Evolutionary conservation across 2,329 filamentous ascomycete genomes (phyloP).

Genomic region (Penicillium sp.): DNA sequence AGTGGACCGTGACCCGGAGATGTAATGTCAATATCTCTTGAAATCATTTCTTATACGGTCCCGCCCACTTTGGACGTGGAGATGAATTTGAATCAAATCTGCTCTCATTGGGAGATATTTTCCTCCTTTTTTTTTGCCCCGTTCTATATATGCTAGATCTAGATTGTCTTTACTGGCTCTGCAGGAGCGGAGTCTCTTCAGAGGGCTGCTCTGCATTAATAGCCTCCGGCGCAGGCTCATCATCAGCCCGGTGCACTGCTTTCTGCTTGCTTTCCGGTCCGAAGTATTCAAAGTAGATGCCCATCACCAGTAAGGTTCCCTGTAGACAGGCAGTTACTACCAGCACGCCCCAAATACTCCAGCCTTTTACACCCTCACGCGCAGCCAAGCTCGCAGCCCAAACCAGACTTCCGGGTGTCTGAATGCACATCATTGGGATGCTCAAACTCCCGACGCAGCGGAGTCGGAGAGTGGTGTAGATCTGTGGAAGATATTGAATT

Average conservation of each 20-base stretch:
- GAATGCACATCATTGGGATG: constrained; percentile 97
- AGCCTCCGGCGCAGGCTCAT: constrained; percentile 13
- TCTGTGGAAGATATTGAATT: constrained; percentile 92
- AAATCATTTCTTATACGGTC: not conserved
- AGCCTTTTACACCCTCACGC: constrained; percentile 73
- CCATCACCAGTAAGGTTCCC: constrained; percentile 73
- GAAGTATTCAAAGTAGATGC: constrained; percentile 61
- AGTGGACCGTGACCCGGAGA: not conserved
- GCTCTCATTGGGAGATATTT: not conserved
- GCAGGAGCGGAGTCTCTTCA: constrained; percentile 35
- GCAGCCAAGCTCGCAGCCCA: constrained; percentile 80
- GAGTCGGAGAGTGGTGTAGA: constrained; percentile 80
- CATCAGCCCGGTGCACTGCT: constrained; percentile 18
- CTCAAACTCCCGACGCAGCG: constrained; percentile 86
- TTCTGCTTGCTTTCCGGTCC: constrained; percentile 43
- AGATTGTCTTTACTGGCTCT: constrained; percentile 19
- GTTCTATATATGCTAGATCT: not conserved
- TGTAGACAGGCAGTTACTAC: constrained; percentile 81
- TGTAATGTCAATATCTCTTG: not conserved
- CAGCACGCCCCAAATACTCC: constrained; percentile 95
- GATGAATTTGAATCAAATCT: not conserved
- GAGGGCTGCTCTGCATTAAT: constrained; percentile 23
- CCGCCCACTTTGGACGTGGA: not conserved
- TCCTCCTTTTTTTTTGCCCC: not conserved
- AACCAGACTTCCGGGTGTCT: constrained; percentile 86